Percentiles rank a stretch among this genome's conserved stretches.
Evolutionary conservation across 257 asterid species (phyloP).

Genomic region (Craterostigma plantagineum): DNA sequence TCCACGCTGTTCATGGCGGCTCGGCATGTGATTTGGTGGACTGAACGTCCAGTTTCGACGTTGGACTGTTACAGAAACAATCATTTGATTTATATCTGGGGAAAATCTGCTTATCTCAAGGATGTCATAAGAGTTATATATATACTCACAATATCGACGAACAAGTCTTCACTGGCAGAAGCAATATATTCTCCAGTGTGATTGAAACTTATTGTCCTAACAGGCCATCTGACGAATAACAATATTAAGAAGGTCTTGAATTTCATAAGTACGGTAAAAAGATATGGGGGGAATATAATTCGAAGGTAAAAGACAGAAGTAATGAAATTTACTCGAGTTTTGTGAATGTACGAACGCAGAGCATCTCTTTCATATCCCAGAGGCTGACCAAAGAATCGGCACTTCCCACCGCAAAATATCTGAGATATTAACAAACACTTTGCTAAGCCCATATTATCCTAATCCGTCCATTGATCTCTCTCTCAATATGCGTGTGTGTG

Average conservation of each 20-base stretch:
- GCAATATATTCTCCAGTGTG: conserved; percentile 91
- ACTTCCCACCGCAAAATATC: conserved; percentile 97
- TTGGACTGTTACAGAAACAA: conserved; percentile 33
- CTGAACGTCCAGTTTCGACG: conserved; percentile 67
- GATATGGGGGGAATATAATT: too few relatives aligned
- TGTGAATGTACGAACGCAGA: conserved; percentile 80
- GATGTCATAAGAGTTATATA: background rate
- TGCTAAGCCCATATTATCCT: too few relatives aligned
- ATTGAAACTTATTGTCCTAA: conserved; percentile 89
- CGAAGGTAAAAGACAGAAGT: background rate
- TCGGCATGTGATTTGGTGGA: conserved; percentile 87
- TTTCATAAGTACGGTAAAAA: too few relatives aligned
- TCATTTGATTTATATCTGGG: too few relatives aligned
- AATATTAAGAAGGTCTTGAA: conserved; percentile 9
- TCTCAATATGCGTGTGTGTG: too few relatives aligned
- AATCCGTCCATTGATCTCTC: too few relatives aligned
- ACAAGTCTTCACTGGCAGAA: conserved; percentile 91
- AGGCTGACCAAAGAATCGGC: conserved; percentile 97
- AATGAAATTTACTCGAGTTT: conserved; percentile 67
- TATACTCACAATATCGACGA: conserved; percentile 74
- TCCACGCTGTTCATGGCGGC: conserved; percentile 99
- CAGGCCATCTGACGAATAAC: conserved; percentile 79
- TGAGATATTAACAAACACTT: conserved; percentile 8
- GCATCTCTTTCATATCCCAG: conserved; percentile 94
- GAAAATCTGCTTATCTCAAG: background rate